Conservation (phyloP, 495 filamentous ascomycete species). For the Penicillium verhagenii region DNA sequence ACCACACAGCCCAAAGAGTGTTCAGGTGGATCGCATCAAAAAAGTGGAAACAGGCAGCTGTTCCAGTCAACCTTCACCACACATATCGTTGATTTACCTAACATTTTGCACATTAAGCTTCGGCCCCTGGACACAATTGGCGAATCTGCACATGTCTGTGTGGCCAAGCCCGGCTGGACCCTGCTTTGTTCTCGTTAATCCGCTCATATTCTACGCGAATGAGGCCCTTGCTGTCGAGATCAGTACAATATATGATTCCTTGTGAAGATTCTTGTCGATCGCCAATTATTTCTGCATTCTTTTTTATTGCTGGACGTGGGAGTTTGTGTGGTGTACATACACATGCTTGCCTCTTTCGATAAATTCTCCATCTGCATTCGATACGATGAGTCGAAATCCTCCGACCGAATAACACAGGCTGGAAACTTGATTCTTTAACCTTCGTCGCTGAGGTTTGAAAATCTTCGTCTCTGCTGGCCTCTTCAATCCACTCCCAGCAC, state of each 20-base stretch:
- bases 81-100: background rate
- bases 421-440: background rate
- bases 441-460: background rate
- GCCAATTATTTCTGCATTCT: background rate
- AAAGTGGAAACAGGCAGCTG: background rate
- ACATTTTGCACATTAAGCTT: slow-evolving; percentile 1
- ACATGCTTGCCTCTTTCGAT: background rate
- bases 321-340: slow-evolving; percentile 7
- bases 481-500: background rate
- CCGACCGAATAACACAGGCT: slow-evolving; percentile 8
- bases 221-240: background rate
- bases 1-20: slow-evolving; percentile 4
- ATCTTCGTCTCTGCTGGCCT: background rate
- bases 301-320: background rate
- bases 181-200: background rate
- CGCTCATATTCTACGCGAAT: background rate
- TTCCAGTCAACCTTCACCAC: background rate
- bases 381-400: slow-evolving; percentile 21
- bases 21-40: slow-evolving; percentile 8
- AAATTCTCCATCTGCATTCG: slow-evolving; percentile 6
- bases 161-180: background rate
- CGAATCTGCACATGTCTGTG: slow-evolving; percentile 1
- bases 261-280: slow-evolving; percentile 8
- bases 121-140: slow-evolving; percentile 1
- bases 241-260: slow-evolving; percentile 4